Conservation (phyloP, 331 rosid species). For the Phaseolus coccineus region DNA sequence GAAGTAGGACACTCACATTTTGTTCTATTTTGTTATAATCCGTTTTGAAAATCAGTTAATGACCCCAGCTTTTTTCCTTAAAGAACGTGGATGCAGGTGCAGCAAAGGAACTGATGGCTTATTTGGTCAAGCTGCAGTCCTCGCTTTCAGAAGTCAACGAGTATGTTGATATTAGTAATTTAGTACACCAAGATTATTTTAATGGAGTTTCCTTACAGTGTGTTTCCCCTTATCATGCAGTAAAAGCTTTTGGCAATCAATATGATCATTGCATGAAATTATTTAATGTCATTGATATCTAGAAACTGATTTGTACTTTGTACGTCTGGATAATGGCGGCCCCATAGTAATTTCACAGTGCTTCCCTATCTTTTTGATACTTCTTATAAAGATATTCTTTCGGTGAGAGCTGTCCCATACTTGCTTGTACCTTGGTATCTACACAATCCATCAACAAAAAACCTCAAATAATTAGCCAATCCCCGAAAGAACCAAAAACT, state of each 20-base stretch:
- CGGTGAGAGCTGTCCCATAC: neutral
- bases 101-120: conserved; percentile 89
- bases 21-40: conserved; percentile 21
- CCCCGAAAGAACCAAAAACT: neutral
- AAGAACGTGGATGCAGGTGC: conserved; percentile 98
- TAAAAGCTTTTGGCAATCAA: conserved; percentile 16
- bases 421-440: neutral
- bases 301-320: conserved; percentile 25
- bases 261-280: conserved; percentile 24
- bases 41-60: conserved; percentile 44
- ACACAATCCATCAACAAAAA: conserved; percentile 9
- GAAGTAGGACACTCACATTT: conserved; percentile 63
- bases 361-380: conserved; percentile 7
- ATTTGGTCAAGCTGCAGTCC: conserved; percentile 94
- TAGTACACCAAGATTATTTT: conserved; percentile 14
- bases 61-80: conserved; percentile 36
- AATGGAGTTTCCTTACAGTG: conserved; percentile 18
- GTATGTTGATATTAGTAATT: conserved; percentile 56
- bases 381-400: neutral
- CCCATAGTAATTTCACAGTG: neutral
- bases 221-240: neutral
- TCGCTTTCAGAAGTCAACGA: conserved; percentile 79
- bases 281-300: conserved; percentile 7
- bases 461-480: conserved; percentile 1
- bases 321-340: conserved; percentile 16